These are phyloP conservation scores for Fonsecaea pedrosoi DNA, from an alignment of 2,329 filamentous ascomycete species.

Conservation along the genomic window DNA sequence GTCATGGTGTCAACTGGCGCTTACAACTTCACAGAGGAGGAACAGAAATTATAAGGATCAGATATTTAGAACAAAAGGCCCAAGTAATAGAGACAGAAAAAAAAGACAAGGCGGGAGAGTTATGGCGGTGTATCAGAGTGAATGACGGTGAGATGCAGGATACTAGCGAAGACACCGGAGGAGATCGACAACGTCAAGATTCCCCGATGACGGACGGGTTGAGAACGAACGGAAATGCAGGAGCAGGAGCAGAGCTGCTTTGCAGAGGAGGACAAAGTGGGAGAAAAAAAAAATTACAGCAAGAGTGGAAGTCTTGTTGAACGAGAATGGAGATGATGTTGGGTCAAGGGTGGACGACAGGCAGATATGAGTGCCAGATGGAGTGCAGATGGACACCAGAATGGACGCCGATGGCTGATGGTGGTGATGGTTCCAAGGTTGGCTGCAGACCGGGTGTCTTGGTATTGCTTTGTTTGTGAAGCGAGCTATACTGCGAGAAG, in stretches of 20 bases:
- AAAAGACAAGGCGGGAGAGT: neutral
- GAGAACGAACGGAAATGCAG: slow-evolving; percentile 7
- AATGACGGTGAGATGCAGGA: neutral
- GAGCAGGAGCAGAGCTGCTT: neutral
- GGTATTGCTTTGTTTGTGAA: slow-evolving; percentile 10
- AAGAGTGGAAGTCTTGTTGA: neutral
- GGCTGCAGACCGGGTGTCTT: slow-evolving; percentile 9
- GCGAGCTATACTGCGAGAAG: slow-evolving; percentile 6
- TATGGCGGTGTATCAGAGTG: neutral
- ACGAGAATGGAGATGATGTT: slow-evolving; percentile 3
- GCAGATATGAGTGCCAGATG: slow-evolving; percentile 4
- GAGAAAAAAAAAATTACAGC: neutral
- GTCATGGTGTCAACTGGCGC: slow-evolving; percentile 26
- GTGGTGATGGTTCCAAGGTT: neutral
- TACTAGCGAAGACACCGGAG: neutral
- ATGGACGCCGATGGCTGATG: slow-evolving; percentile 13
- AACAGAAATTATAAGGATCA: slow-evolving; percentile 1
- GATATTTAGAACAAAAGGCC: neutral
- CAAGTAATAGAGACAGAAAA: neutral
- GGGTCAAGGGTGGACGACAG: slow-evolving; percentile 7
- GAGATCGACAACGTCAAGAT: slow-evolving; percentile 14
- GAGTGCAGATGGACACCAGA: neutral
- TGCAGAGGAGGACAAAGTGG: neutral
- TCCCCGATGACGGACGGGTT: slow-evolving; percentile 5
- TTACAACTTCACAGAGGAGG: neutral